These are phyloP conservation scores for Coniella lustricola DNA, from an alignment of 2,329 filamentous ascomycete genomes.

Conservation along the genomic window DNA sequence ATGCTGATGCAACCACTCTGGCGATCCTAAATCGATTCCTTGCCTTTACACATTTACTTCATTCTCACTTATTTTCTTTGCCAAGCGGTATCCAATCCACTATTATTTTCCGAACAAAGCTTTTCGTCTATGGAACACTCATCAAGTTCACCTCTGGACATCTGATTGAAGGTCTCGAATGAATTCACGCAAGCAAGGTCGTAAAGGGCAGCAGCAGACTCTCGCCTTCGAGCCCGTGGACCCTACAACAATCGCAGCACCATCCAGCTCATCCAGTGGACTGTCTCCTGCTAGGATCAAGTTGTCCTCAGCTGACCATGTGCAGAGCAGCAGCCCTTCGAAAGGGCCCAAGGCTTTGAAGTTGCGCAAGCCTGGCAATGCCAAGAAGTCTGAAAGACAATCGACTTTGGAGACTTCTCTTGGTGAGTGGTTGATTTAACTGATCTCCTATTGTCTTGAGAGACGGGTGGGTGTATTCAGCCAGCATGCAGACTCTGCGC, in stretches of 20 bases:
- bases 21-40: too few relatives aligned
- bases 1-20: too few relatives aligned
- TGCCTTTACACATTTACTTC: too few relatives aligned
- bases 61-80: too few relatives aligned
- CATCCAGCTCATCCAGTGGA: slow-evolving; percentile 17
- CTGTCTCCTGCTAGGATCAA: slow-evolving; percentile 24
- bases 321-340: slow-evolving; percentile 3
- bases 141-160: background rate
- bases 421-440: too few relatives aligned
- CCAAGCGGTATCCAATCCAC: too few relatives aligned
- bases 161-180: background rate
- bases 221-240: slow-evolving; percentile 26
- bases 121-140: too few relatives aligned
- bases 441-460: too few relatives aligned
- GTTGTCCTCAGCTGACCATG: slow-evolving; percentile 16
- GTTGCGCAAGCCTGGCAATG: slow-evolving; percentile 7
- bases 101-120: too few relatives aligned
- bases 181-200: slow-evolving; percentile 9
- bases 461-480: too few relatives aligned
- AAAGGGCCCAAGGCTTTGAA: background rate
- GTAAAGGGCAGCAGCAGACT: slow-evolving; percentile 22
- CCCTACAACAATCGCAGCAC: slow-evolving; percentile 2
- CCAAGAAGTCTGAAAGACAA: slow-evolving; percentile 13
- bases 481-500: too few relatives aligned
- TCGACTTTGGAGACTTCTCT: too few relatives aligned